Base-by-base conservation (phyloP, 305 asterid species). In the Rubia balearica region DNA sequence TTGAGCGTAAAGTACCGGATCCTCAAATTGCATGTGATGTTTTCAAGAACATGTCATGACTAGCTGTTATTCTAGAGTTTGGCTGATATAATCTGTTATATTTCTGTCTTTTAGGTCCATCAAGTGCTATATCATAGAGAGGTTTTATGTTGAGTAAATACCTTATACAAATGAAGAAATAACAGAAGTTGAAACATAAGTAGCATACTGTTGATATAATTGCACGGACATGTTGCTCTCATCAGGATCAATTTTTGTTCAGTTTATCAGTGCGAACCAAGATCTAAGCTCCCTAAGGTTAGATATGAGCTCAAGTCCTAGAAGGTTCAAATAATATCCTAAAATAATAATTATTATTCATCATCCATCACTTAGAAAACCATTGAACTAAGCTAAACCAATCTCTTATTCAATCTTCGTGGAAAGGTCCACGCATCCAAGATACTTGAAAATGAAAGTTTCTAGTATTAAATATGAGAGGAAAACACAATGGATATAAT, bases 111-210 rank as follows among this genome's bases (percentile, higher is more conserved):
- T 36, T 30, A 67, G 72, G 72, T 6, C 61, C 68, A 27, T 45
- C 72, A n/a, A 41, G 42, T 22, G 74, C 12, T 43, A 55, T 63
- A 13, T 59, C 63, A 71, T 49, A 45, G 38, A 43, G 72, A 67
- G 68, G 63, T 67, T 67, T 36, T 46, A 17, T 62, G 67, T 21
- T 62, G 9, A 57, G 77, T 73, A 67, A 56, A 66, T 66, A 66
- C 59, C 30, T 65, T 57, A 41, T 27, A 17, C 61, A 65, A 66
- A 42, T 14, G 61, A 73, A 66, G 72, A 24, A 17, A 56, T 61
- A 56, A 33, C 11, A 57, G 62, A 66, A 65, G 61, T 57, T 27
- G 41, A 43, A 30, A 69, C 36, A 67, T 55, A 63, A 63, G 16
- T 9, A 63, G 48, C 67, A 62, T 38, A 62, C 5, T 62, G 12